Evolutionary conservation across 345 rosid species (phyloP).

Genomic region (Carallia brachiata): DNA sequence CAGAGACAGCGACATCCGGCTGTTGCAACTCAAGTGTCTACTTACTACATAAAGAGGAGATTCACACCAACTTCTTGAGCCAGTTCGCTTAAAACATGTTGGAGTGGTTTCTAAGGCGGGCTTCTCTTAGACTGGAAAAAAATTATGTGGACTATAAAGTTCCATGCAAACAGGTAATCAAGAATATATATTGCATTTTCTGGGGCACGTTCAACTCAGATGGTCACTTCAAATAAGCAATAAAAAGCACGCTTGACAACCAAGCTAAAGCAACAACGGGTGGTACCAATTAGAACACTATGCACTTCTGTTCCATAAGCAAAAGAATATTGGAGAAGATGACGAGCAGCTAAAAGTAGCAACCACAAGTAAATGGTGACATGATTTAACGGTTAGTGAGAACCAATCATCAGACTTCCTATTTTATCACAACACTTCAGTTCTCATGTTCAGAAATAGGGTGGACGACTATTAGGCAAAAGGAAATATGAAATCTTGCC

Average conservation of each 20-base stretch:
- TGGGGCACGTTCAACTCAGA: not conserved
- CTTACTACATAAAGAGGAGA: not conserved
- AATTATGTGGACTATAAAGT: not conserved
- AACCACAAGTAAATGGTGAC: not conserved
- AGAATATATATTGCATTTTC: not conserved
- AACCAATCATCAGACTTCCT: not conserved
- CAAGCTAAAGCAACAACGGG: not conserved
- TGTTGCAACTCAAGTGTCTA: not conserved
- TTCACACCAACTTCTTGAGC: slow-evolving; percentile 29
- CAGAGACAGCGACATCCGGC: too few species aligned
- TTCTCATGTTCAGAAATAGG: not conserved
- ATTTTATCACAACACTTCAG: not conserved
- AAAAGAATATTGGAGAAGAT: not conserved
- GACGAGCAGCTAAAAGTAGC: too few species aligned
- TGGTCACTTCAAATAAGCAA: not conserved
- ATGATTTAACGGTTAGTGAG: not conserved
- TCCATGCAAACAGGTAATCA: not conserved
- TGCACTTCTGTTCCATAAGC: not conserved
- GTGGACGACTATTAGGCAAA: not conserved
- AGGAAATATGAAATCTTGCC: too few species aligned
- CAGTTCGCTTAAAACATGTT: slow-evolving; percentile 38
- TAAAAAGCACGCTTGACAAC: not conserved
- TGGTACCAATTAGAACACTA: not conserved
- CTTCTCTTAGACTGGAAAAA: slow-evolving; percentile 43
- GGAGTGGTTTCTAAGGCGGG: slow-evolving; percentile 35